phyloP scores from a whole-genome alignment of 495 filamentous ascomycete species.

The Aspergillus indologenus region DNA sequence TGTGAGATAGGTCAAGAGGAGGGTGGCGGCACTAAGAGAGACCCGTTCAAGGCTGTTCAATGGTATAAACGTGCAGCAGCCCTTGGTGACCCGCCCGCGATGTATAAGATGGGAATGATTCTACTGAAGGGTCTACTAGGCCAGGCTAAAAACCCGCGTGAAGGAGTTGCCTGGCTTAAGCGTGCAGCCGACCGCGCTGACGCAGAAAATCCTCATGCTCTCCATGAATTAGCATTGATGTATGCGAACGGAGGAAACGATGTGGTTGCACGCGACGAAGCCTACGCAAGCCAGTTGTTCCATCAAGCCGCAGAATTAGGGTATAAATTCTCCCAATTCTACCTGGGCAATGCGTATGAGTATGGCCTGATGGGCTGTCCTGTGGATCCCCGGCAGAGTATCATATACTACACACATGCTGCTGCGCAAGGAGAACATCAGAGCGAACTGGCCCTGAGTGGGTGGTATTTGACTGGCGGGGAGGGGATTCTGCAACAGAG shows the following conservation, averaged over 20 bases:
- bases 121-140: constrained; percentile 90
- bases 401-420: constrained; percentile 89
- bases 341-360: constrained; percentile 83
- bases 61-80: constrained; percentile 95
- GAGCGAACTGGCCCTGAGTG: constrained; percentile 84
- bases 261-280: constrained; percentile 72
- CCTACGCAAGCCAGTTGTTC: constrained; percentile 76
- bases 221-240: constrained; percentile 86
- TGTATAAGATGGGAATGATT: constrained; percentile 99
- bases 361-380: constrained; percentile 80
- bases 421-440: constrained; percentile 94
- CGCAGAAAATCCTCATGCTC: constrained; percentile 86
- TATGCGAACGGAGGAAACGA: constrained; percentile 72
- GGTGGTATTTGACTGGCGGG: constrained; percentile 93
- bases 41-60: constrained; percentile 89
- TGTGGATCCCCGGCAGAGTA: constrained; percentile 77
- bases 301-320: constrained; percentile 83
- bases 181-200: constrained; percentile 87
- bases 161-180: constrained; percentile 88
- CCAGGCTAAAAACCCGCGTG: constrained; percentile 76
- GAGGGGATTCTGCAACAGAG: constrained; percentile 86
- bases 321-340: constrained; percentile 93
- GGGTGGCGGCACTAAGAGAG: constrained; percentile 85
- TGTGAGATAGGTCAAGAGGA: constrained; percentile 95
- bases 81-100: constrained; percentile 84